phyloP scores from a whole-genome alignment of 116 monocot genomes.

The Trichopus zeylanicus region DNA sequence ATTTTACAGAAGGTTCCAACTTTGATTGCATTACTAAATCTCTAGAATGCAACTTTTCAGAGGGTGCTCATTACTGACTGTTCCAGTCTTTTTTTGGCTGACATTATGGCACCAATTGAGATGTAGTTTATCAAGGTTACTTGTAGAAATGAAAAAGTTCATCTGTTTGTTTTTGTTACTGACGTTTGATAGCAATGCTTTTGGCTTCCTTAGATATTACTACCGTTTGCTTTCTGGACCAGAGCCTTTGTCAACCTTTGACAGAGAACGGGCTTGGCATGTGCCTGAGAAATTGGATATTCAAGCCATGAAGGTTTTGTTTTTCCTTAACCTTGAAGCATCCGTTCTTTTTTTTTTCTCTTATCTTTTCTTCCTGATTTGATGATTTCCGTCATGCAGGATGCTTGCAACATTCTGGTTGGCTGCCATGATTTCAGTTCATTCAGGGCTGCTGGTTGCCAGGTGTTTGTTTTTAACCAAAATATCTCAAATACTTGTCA shows the following conservation, averaged over 20 bases:
- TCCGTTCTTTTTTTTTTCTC: background rate
- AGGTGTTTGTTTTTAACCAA: constrained; percentile 30
- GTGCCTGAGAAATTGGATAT: constrained; percentile 63
- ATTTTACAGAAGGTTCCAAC: too few species aligned
- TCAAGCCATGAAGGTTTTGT: constrained; percentile 59
- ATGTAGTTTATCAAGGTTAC: too few species aligned
- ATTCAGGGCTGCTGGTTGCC: constrained; percentile 92
- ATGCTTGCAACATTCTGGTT: constrained; percentile 66
- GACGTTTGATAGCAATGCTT: background rate
- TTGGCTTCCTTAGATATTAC: constrained; percentile 47
- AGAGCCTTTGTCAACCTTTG: constrained; percentile 73
- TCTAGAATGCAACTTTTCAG: too few species aligned
- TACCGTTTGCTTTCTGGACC: constrained; percentile 83
- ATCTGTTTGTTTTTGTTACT: background rate
- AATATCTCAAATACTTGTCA: background rate
- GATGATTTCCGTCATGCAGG: constrained; percentile 30
- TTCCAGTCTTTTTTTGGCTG: too few species aligned
- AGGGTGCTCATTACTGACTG: too few species aligned
- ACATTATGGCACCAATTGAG: too few species aligned
- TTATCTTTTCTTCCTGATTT: constrained; percentile 4
- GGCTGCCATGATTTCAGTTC: constrained; percentile 96
- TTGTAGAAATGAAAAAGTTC: background rate
- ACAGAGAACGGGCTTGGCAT: constrained; percentile 86
- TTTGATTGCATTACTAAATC: too few species aligned
- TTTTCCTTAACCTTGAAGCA: constrained; percentile 1